phyloP scores from a whole-genome alignment of 345 rosid genomes.

The Citrus sinensis region DVS_A1.0 CM039169.1:31228001-31228500 shows the following conservation, averaged over 20 bases:
- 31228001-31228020: constrained; percentile 58
- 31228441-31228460: constrained; percentile 44
- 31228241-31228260: constrained; percentile 60
- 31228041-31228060: constrained; percentile 41
- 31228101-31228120: constrained; percentile 49
- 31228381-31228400: constrained; percentile 28
- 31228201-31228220: background rate
- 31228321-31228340: constrained; percentile 18
- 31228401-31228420: constrained; percentile 27
- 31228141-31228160: background rate
- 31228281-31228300: constrained; percentile 40
- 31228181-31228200: background rate
- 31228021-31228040: constrained; percentile 75
- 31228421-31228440: constrained; percentile 31
- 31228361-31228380: constrained; percentile 20
- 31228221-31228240: constrained; percentile 50
- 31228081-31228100: constrained; percentile 56
- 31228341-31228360: constrained; percentile 16
- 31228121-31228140: constrained; percentile 40
- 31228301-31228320: constrained; percentile 30
- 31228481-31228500: constrained; percentile 57
- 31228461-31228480: constrained; percentile 59
- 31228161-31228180: background rate
- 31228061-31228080: constrained; percentile 47
- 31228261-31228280: constrained; percentile 58